Base-by-base conservation (phyloP, 2,329 filamentous ascomycete genomes). In the Aspergillus niger region DNA sequence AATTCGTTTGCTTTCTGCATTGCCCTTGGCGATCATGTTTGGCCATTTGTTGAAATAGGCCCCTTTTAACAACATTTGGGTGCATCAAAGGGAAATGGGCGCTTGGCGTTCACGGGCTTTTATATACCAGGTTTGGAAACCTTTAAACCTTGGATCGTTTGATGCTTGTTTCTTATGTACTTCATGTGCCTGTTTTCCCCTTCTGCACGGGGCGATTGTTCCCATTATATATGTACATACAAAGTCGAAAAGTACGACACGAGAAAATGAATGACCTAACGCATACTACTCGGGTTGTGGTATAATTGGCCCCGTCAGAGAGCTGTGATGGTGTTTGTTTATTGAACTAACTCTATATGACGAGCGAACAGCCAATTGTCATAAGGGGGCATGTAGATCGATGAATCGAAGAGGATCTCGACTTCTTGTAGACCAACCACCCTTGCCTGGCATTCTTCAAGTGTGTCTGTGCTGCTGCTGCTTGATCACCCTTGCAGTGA, bases 171-270 rank as follows among this genome's bases (percentile, higher is more conserved):
- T 11, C 26, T 28, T 17, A 50, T 50, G 47, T 50, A 32, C 26
- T 30, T 49, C 26, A 30, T 50, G 7, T 26, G 24, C 24, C 24
- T 30, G 26, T 10, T 17, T 52, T 28, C 38, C 30, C 10, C n/a
- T 32, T 24, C 13, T 26, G 39, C 47, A 39, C n/a, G 49, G 28
- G 47, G 54, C 22, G 22, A 30, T 50, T 63, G 58, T 60, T 60
- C 58, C 57, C 57, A 28, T 52, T 58, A 47, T 28, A 47, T 28
- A 5, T 53, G 22, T 58, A 28, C 55, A 62, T 58, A 28, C 55
- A 58, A 38, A 57, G 50, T 50, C 54, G n/a, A 58, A 62, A 60
- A 52, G 54, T 58, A 60, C 44, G 58, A 55, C 58, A 60, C 50
- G 61, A 60, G 57, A 57, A 63, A 58, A 63, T 51, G 57, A 49